Base-by-base conservation (phyloP, 2,329 filamentous ascomycete species). In the Diaporthe destruens region DNA sequence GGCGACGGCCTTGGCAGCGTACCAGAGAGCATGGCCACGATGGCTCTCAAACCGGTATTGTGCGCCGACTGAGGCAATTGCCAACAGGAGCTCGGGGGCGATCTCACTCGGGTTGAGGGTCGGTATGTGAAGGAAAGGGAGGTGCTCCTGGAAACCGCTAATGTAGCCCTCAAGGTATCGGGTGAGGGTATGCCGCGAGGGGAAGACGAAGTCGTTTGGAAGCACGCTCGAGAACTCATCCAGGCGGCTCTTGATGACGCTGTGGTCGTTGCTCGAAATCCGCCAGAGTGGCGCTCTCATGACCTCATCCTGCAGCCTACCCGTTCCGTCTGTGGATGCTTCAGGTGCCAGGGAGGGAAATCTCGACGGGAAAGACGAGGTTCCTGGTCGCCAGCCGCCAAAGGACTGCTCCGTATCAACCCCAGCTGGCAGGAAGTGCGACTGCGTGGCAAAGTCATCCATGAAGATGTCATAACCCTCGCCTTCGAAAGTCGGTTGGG, bases 161-260 rank as follows among this genome's bases (percentile, higher is more conserved):
- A 93, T 88, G 76, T 93, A 94, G 1, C 91, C 91, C 72, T 92
- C 91, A 42, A 94, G 81, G 74, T 93, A 94, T 44, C 92, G 84
- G 3, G 90, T 91, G 36, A 94, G 79, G 0, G 92, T 92, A 75
- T 93, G 87, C 3, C 92, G 87, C 6, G 91, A 93, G 1, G 92
- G 92, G 65, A 94, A 88, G 3, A 89, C 86, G 75, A 94, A 94
- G 76, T 90, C 89, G 68, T 82, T 84, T 0, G 90, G 88, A 29
- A 92, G 80, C 6, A 91, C 87, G 0, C 86, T 84, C 0, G 88
- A 88, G 75, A 92, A 92, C 74, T 91, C 89, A 25, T 89, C 86
- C 0, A 92, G 80, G n/a, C 88, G 85, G 71, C 85, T 88, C 77
- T 88, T 87, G 70, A 91, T 89, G 14, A 85, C 81, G 6, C 83